Evolutionary conservation across 2,329 filamentous ascomycete species (phyloP).

Genomic region (Tolypocladium paradoxum): DNA sequence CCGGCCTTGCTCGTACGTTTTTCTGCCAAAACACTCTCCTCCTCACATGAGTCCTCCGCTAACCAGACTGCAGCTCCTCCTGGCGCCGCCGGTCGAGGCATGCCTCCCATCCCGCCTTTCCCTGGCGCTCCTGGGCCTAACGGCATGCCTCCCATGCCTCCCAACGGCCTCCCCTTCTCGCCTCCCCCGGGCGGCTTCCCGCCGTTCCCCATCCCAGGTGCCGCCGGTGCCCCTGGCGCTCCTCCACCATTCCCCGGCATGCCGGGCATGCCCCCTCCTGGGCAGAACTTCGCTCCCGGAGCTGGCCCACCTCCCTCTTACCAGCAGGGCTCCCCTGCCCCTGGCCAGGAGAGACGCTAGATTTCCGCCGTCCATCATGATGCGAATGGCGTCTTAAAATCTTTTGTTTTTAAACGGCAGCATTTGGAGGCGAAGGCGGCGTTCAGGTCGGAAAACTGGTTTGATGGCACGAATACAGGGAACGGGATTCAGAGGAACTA

Average conservation of each 20-base stretch:
- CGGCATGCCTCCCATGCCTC: conserved; percentile 35
- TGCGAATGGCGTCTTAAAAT: neutral
- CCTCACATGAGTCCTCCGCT: neutral
- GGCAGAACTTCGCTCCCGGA: conserved; percentile 32
- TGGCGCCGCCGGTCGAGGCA: conserved; percentile 34
- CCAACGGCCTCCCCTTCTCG: conserved; percentile 26
- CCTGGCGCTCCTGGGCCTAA: conserved; percentile 39
- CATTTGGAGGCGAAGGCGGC: conserved; percentile 20
- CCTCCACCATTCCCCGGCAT: conserved; percentile 21
- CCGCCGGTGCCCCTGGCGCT: conserved; percentile 12
- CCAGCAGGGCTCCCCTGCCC: conserved; percentile 22
- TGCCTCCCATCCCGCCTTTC: conserved; percentile 29
- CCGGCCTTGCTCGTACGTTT: conserved; percentile 42
- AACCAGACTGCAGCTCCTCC: conserved; percentile 4
- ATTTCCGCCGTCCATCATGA: neutral
- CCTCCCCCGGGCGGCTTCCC: conserved; percentile 23
- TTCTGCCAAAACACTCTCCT: neutral
- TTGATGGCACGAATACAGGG: neutral
- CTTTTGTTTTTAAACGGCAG: conserved; percentile 9
- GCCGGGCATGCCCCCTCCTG: conserved; percentile 27
- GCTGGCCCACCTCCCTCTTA: conserved; percentile 22
- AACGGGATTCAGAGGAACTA: neutral
- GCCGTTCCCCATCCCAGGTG: conserved; percentile 28
- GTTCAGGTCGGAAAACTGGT: conserved; percentile 13
- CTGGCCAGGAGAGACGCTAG: conserved; percentile 30